Conservation (phyloP, 2,329 filamentous ascomycete genomes). For the Alternaria ethzedia region DNA sequence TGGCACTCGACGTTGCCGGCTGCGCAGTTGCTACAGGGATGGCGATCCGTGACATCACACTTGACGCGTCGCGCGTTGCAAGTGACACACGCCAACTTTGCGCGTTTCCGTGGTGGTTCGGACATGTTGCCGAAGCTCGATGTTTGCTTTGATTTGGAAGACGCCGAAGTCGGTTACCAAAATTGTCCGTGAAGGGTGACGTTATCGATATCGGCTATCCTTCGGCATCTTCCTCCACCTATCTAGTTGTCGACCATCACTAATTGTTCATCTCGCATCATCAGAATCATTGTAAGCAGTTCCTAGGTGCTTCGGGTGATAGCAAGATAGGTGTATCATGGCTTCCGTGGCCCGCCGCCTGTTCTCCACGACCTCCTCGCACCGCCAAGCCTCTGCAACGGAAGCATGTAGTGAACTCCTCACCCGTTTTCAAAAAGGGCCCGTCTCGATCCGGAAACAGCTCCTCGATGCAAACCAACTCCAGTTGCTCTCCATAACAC, state of each 20-base stretch:
- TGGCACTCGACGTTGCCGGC: constrained; percentile 49
- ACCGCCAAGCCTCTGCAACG: constrained; percentile 28
- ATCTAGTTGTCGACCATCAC: neutral
- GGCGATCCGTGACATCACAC: constrained; percentile 54
- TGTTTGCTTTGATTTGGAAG: constrained; percentile 15
- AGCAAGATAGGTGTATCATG: constrained; percentile 10
- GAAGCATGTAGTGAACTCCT: constrained; percentile 42
- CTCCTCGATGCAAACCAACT: constrained; percentile 43
- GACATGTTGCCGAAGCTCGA: constrained; percentile 20
- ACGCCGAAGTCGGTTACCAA: constrained; percentile 34
- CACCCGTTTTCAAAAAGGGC: constrained; percentile 35
- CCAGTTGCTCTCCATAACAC: constrained; percentile 37
- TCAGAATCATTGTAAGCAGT: neutral
- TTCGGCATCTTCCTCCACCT: neutral
- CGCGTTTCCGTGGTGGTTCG: constrained; percentile 41
- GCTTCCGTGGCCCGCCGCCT: constrained; percentile 25
- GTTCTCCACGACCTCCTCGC: constrained; percentile 22
- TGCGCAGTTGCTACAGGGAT: constrained; percentile 53
- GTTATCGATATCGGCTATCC: constrained; percentile 31
- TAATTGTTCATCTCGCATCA: neutral
- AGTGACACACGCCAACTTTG: constrained; percentile 53
- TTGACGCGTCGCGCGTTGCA: constrained; percentile 56
- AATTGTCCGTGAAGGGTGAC: neutral
- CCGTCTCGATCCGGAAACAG: constrained; percentile 39
- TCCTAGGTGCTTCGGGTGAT: too few relatives aligned